Evolutionary conservation across 2,329 filamentous ascomycete species (phyloP), one percentile per base, ranked within the genome.

Genomic region (Pezicula carpinea): DNA sequence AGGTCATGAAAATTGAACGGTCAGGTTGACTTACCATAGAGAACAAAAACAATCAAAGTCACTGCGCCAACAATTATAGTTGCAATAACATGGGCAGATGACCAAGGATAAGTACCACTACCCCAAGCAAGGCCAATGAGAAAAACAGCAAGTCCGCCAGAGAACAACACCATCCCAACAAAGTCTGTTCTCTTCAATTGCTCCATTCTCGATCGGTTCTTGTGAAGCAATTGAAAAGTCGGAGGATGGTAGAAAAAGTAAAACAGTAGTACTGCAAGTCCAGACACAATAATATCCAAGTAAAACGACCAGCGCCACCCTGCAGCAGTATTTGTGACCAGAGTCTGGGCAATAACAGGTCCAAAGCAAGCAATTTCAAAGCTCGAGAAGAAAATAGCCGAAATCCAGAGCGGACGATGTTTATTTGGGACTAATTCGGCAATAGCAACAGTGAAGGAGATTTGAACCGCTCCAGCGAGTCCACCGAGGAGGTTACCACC

Each of bases 391-490:
- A 70, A 14, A 63, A 65, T 18, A 68, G 55, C 50, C 69, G 67
- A 4, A 60, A 60, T 5, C 64, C 41, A 67, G 47, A 2, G 63
- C 62, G 22, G 66, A 60, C 72, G 60, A 42, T 62, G 57, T 49
- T 65, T 68, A 57, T 70, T 71, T 7, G 72, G 69, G 5, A 75
- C 68, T 5, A 72, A 61, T 53, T 72, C 69, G 35, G 66, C 68
- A 18, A 72, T 58, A 10, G 69, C 64, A 40, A 71, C 65, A 5
- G 62, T 62, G 51, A 71, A 71, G 3, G 66, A 69, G 10, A 72
- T 59, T 57, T 71, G 69, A 10, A 44, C 47, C 3, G 66, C 53
- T 4, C 61, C 63, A 5, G 65, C 66, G 11, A 67, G 56, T 18
- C 69, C 69, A 43, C 60, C 58, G 39, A 70, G 59, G n/a, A 62